A percentile compares a stretch with the other conserved stretches of the same genome.
phyloP scores from a whole-genome alignment of 306 rosid species.

The Morella rubra region DNA sequence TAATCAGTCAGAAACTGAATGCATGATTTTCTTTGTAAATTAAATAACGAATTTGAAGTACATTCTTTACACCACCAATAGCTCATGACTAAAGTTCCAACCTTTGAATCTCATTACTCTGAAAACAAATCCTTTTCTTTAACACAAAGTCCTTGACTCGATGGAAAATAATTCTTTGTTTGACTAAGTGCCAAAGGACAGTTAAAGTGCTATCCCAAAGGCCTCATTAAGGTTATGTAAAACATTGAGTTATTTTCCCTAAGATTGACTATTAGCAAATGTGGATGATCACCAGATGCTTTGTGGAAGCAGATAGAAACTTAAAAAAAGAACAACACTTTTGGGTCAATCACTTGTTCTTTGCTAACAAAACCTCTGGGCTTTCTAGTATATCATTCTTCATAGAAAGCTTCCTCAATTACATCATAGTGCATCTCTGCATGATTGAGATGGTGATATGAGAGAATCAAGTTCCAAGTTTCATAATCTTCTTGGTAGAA shows the following conservation, averaged over 20 bases:
- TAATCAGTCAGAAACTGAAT: neutral
- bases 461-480: neutral
- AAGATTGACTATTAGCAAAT: neutral
- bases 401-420: neutral
- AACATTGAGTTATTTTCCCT: neutral
- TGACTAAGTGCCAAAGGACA: neutral
- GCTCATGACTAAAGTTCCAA: neutral
- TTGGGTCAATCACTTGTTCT: neutral
- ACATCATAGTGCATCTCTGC: neutral
- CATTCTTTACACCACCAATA: neutral
- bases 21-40: neutral
- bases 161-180: neutral
- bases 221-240: neutral
- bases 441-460: neutral
- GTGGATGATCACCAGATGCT: neutral
- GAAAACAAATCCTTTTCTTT: neutral
- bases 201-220: neutral
- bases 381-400: neutral
- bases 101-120: neutral
- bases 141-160: neutral
- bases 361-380: neutral
- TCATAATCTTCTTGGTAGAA: neutral
- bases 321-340: neutral
- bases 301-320: neutral
- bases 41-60: too few species aligned